Evolutionary conservation across 176 grass and related monocot species (phyloP), one percentile per base, ranked within the genome.

Genomic region (Avena sativa): DNA sequence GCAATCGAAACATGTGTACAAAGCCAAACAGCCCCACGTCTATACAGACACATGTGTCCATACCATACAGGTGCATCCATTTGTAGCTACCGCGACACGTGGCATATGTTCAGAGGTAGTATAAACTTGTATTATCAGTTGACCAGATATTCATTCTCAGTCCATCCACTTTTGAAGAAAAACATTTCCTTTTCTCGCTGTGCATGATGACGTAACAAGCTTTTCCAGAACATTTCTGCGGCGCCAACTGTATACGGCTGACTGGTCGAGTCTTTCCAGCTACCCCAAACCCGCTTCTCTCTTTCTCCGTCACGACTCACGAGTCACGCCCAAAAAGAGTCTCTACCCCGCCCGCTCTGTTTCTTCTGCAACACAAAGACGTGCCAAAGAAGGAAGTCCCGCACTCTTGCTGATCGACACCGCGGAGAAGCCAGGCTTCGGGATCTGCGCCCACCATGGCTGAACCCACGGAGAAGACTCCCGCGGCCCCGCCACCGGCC

Each of bases 401-500:
- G 34, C 20, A 3, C 13, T 73, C n/a, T 23, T 44, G 81, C 51
- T 43, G 65, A 59, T 59, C 53, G 83, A 49, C 34, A 84, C 70
- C 85, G 68, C 34, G 71, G 47, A 56, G 40, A 43, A 6, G 40
- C 40, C 40, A 43, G 6, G 48, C 52, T 68, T 40, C 23, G 79
- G 58, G 5, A 43, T 75, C 74, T 59, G 69, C 48, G 66, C 5
- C 25, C 8, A 50, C 46, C 50, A 90, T 92, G 88, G 86, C 91
- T 60, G 89, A 76, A 30, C 71, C 81, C 7, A 32, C n/a, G 28
- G 83, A 76, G 62, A 83, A 80, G 30, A 30, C 55, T 16, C 1
- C 79, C 62, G 50, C 83, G 82, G 10, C 83, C 79, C 68, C 46
- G 9, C 6, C 43, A 20, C 74, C 79, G 70, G 84, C 81, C 13